phyloP scores from a whole-genome alignment of 2,329 filamentous ascomycete genomes.

The Sporothrix sp. region DNA sequence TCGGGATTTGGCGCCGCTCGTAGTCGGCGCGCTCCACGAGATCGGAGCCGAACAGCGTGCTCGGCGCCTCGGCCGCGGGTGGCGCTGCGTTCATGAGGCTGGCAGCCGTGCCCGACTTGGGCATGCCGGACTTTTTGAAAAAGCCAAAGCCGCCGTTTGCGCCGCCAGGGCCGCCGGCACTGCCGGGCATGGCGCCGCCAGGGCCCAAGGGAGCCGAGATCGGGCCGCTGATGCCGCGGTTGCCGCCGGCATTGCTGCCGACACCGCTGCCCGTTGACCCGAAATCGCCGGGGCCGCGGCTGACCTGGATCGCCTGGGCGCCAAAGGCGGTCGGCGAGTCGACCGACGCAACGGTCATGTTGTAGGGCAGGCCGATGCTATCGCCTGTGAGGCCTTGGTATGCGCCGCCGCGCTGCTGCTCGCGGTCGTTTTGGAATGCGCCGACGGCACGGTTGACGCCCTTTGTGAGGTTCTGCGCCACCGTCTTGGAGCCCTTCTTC shows the following conservation, averaged over 20 bases:
- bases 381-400: constrained; percentile 49
- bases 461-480: constrained; percentile 90
- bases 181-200: constrained; percentile 15
- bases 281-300: neutral
- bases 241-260: neutral
- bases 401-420: constrained; percentile 37
- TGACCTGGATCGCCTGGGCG: constrained; percentile 25
- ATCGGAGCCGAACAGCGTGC: constrained; percentile 77
- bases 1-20: constrained; percentile 81
- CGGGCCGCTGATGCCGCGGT: constrained; percentile 7
- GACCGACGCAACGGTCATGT: constrained; percentile 51
- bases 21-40: constrained; percentile 75
- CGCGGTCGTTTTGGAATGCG: constrained; percentile 50
- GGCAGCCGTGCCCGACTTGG: constrained; percentile 40
- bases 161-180: constrained; percentile 22
- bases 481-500: constrained; percentile 91
- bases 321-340: constrained; percentile 34
- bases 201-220: neutral
- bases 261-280: constrained; percentile 3
- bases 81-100: constrained; percentile 29
- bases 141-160: constrained; percentile 54
- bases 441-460: constrained; percentile 87
- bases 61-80: constrained; percentile 40
- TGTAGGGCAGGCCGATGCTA: constrained; percentile 60
- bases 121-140: constrained; percentile 49